A percentile compares a stretch with the other conserved stretches of the same genome.
phyloP scores from a whole-genome alignment of 352 stramenopile genomes.

The Phytophthora uliginosa region DNA sequence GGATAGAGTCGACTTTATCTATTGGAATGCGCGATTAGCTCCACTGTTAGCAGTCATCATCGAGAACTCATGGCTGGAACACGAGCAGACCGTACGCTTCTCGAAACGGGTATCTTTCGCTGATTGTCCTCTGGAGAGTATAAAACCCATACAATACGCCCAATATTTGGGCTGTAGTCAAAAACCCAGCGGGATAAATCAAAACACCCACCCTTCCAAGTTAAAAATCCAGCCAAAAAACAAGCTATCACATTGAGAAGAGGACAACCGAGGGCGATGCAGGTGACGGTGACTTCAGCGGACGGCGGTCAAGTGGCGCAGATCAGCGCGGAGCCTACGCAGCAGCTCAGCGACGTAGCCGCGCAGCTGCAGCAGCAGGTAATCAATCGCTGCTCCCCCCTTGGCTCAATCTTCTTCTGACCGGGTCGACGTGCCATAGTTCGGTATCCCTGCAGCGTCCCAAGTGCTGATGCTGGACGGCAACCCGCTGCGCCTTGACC shows the following conservation, averaged over 20 bases:
- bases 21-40: constrained; percentile 5
- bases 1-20: background rate
- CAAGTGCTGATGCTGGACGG: constrained; percentile 80
- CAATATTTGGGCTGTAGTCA: background rate
- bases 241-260: background rate
- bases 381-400: background rate
- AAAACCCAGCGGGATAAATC: background rate
- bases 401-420: too few relatives aligned
- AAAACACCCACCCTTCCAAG: background rate
- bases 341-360: constrained; percentile 54
- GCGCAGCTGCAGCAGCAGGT: constrained; percentile 69
- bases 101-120: background rate
- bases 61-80: background rate
- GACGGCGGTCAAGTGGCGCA: constrained; percentile 69
- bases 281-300: constrained; percentile 75
- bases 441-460: constrained; percentile 59
- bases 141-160: too few relatives aligned
- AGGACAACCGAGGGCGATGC: constrained; percentile 45
- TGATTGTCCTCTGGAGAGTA: background rate
- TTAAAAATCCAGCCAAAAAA: background rate
- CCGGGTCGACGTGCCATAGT: constrained; percentile 38
- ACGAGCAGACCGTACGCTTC: background rate
- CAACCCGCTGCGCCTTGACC: constrained; percentile 55
- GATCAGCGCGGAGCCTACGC: constrained; percentile 58
- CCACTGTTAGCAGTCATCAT: constrained; percentile 25